phyloP scores from a whole-genome alignment of 345 rosid genomes.

The Brassica nigra region DNA sequence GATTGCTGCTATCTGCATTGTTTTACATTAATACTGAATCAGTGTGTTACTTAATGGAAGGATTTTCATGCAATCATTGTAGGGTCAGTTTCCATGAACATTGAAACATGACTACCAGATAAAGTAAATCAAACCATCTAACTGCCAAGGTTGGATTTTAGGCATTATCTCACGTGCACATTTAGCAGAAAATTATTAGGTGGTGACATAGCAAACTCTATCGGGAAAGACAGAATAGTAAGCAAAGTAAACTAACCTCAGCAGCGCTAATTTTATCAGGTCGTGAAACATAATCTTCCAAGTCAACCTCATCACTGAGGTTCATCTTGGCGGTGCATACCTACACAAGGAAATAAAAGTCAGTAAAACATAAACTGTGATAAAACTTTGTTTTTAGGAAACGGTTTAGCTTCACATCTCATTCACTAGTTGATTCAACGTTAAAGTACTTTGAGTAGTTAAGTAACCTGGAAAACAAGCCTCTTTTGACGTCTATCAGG shows the following conservation, averaged over 20 bases:
- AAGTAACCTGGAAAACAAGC: slow-evolving; percentile 90
- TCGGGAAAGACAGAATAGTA: slow-evolving; percentile 4
- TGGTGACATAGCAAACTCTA: neutral
- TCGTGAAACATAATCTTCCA: slow-evolving; percentile 97
- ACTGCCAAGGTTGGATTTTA: slow-evolving; percentile 5
- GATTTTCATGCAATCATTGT: slow-evolving; percentile 8
- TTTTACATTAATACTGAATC: neutral
- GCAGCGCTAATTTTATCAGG: slow-evolving; percentile 99
- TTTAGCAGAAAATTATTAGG: neutral
- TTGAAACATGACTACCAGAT: neutral
- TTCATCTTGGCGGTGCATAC: slow-evolving; percentile 99
- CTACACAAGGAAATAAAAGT: slow-evolving; percentile 45
- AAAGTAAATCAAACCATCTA: slow-evolving; percentile 11
- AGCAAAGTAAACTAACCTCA: slow-evolving; percentile 62
- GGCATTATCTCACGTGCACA: neutral
- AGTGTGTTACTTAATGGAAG: neutral
- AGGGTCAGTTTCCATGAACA: neutral
- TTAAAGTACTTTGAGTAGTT: neutral
- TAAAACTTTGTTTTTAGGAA: neutral
- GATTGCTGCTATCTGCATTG: slow-evolving; percentile 85
- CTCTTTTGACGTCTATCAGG: slow-evolving; percentile 99
- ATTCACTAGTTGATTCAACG: neutral
- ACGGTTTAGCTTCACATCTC: neutral
- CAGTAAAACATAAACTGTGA: neutral
- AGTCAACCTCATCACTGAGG: slow-evolving; percentile 92